phyloP scores from a whole-genome alignment of 306 rosid species.

The Gastrolobium villosum region DNA sequence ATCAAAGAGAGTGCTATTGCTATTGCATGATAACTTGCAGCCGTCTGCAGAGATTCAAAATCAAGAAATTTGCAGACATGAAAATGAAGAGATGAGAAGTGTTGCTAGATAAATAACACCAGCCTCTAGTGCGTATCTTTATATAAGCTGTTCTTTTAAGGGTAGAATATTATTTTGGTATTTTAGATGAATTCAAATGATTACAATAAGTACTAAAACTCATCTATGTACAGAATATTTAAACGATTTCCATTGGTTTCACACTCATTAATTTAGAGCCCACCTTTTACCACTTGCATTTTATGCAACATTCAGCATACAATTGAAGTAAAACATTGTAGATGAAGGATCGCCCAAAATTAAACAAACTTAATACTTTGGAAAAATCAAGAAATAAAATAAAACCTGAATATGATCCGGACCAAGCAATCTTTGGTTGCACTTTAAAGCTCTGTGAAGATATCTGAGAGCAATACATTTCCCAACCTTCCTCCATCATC shows the following conservation, averaged over 20 bases:
- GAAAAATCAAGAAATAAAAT: slow-evolving; percentile 29
- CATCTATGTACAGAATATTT: background rate
- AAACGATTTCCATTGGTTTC: background rate
- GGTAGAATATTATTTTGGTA: background rate
- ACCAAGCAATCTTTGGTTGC: slow-evolving; percentile 83
- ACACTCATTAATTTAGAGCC: background rate
- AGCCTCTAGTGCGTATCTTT: background rate
- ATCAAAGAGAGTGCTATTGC: slow-evolving; percentile 85
- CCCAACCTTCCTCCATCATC: slow-evolving; percentile 96
- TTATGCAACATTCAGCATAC: background rate
- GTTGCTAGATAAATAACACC: background rate
- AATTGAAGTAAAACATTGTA: slow-evolving; percentile 23
- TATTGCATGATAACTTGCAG: slow-evolving; percentile 91
- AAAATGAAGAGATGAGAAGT: slow-evolving; percentile 20
- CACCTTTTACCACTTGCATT: background rate
- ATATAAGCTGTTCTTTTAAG: background rate
- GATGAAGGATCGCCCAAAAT: slow-evolving; percentile 2
- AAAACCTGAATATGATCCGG: slow-evolving; percentile 86
- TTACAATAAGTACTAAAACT: background rate
- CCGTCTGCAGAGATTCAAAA: slow-evolving; percentile 63
- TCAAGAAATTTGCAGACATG: slow-evolving; percentile 12
- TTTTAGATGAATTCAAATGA: background rate
- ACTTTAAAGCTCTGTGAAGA: slow-evolving; percentile 87
- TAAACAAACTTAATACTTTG: slow-evolving; percentile 17
- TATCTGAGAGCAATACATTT: slow-evolving; percentile 90